Conservation (phyloP, 1,139 yeast species). For the Candida pseudoviswanathii region DNA sequence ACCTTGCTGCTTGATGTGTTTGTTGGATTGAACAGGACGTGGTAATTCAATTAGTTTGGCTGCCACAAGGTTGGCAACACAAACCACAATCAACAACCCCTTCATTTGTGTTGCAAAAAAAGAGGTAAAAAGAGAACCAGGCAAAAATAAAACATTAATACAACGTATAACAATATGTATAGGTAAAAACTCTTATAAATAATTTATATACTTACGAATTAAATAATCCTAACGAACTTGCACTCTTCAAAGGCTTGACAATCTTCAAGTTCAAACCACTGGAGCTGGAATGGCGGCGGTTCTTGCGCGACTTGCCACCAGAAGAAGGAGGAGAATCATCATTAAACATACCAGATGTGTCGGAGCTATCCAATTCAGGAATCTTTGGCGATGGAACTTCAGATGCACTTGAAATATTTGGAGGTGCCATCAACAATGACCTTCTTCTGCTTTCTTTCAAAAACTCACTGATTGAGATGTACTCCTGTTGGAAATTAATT, state of each 20-base stretch:
- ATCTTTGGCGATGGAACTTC: background rate
- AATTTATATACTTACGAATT: background rate
- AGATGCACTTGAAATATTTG: background rate
- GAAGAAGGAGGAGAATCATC: background rate
- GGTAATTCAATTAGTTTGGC: background rate
- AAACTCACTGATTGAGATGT: constrained; percentile 15
- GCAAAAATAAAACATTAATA: background rate
- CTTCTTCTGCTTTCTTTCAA: constrained; percentile 14
- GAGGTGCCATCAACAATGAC: constrained; percentile 7
- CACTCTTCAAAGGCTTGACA: constrained; percentile 63
- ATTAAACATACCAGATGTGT: constrained; percentile 14
- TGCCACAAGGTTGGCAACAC: background rate
- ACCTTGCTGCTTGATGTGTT: background rate
- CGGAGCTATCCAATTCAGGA: constrained; percentile 10
- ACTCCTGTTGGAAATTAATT: constrained; percentile 15
- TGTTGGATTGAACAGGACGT: background rate
- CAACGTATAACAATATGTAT: background rate
- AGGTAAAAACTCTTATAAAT: background rate
- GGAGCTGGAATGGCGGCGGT: background rate
- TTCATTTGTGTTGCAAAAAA: background rate
- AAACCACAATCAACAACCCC: background rate
- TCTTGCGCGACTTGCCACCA: background rate
- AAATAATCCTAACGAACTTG: constrained; percentile 34
- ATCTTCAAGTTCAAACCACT: constrained; percentile 58
- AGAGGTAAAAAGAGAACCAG: background rate